phyloP scores from a whole-genome alignment of 2,329 filamentous ascomycete species.

The Basipetospora chlamydospora region DNA sequence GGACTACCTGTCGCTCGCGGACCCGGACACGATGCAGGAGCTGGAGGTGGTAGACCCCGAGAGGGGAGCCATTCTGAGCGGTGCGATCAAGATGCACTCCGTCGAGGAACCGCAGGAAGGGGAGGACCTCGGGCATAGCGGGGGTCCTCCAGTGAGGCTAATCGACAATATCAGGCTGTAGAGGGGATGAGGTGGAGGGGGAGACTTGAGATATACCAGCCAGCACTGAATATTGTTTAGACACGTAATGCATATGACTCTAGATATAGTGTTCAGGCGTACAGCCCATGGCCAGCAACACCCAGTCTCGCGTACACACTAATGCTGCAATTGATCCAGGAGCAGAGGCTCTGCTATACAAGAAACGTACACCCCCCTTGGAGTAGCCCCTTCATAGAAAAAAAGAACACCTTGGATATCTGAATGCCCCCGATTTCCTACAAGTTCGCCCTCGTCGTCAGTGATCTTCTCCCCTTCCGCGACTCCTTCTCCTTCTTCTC shows the following conservation, averaged over 20 bases:
- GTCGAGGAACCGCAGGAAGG: constrained; percentile 54
- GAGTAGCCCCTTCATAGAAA: too few relatives aligned
- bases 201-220: background rate
- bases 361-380: too few relatives aligned
- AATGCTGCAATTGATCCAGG: too few relatives aligned
- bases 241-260: too few relatives aligned
- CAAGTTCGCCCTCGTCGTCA: constrained; percentile 36
- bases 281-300: too few relatives aligned
- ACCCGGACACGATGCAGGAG: constrained; percentile 73
- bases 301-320: too few relatives aligned
- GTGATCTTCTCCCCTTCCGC: constrained; percentile 30
- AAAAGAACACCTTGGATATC: too few relatives aligned
- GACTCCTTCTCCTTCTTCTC: constrained; percentile 29
- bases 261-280: too few relatives aligned
- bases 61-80: constrained; percentile 72
- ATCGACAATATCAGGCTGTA: constrained; percentile 82
- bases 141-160: constrained; percentile 63
- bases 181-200: background rate
- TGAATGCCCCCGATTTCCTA: too few relatives aligned
- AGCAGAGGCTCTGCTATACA: too few relatives aligned
- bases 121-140: constrained; percentile 62
- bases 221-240: too few relatives aligned
- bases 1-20: constrained; percentile 84
- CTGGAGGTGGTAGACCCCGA: constrained; percentile 52
- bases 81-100: constrained; percentile 78